Percentiles rank a stretch among this genome's conserved stretches.
Evolutionary conservation across 1,284 basidiomycete species (phyloP).

Genomic region (Cystobasidiaceae sp.): DNA sequence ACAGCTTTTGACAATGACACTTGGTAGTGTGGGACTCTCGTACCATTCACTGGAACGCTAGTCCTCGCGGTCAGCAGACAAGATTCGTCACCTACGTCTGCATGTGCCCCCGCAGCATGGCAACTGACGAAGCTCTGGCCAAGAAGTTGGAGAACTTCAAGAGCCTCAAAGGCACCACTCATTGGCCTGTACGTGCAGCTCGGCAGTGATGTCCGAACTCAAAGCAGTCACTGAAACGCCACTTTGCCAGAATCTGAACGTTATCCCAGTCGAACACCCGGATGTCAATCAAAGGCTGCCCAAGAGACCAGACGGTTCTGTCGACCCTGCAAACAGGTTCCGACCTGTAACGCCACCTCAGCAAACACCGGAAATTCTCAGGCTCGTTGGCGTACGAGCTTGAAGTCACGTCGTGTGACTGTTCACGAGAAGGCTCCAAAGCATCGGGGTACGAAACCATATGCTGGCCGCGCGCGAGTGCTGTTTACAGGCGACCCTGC

Average conservation of each 20-base stretch:
- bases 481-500: too few relatives aligned
- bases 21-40: constrained; percentile 33
- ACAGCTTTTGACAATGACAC: neutral
- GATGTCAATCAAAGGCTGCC: neutral
- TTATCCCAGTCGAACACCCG: neutral
- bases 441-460: too few relatives aligned
- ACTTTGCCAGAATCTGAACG: neutral
- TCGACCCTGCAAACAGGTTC: neutral
- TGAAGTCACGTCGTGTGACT: neutral
- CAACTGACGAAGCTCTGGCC: neutral
- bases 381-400: constrained; percentile 1
- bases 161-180: neutral
- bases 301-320: neutral
- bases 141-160: constrained; percentile 1
- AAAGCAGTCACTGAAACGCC: neutral
- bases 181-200: neutral
- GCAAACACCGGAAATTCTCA: neutral
- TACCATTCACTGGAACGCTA: constrained; percentile 28
- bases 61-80: constrained; percentile 17
- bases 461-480: too few relatives aligned
- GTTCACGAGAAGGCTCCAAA: too few relatives aligned
- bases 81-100: constrained; percentile 32
- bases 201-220: neutral
- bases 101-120: constrained; percentile 5
- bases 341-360: neutral